Conservation (phyloP, 1,139 yeast genomes). For the Lodderomyces jiufengensis region DNA sequence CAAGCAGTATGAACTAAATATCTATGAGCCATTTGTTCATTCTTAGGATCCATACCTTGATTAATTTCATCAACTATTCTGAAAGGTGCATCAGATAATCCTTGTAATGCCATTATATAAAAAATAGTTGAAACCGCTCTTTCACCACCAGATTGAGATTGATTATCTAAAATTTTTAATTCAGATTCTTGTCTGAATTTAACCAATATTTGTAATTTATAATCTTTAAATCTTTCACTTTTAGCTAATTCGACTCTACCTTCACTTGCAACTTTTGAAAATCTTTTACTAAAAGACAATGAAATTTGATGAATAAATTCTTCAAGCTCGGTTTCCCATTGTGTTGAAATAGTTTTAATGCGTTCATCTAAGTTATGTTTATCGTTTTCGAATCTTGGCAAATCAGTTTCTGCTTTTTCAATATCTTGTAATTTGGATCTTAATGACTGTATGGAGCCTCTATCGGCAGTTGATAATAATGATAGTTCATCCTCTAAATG, state of each 20-base stretch:
- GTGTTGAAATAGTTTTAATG: conserved; percentile 35
- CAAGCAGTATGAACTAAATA: conserved; percentile 87
- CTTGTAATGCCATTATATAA: conserved; percentile 87
- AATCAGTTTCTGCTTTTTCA: conserved; percentile 22
- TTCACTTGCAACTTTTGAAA: conserved; percentile 74
- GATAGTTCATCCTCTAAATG: conserved; percentile 39
- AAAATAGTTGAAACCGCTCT: conserved; percentile 92
- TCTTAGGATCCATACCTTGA: conserved; percentile 97
- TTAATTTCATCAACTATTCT: conserved; percentile 96
- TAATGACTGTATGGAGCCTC: conserved; percentile 32
- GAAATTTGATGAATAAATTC: conserved; percentile 53
- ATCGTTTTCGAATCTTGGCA: conserved; percentile 32
- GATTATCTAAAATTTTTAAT: conserved; percentile 69
- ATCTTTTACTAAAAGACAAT: conserved; percentile 58
- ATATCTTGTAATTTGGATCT: conserved; percentile 30
- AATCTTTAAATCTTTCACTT: conserved; percentile 57
- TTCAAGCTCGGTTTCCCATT: conserved; percentile 61
- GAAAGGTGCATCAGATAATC: conserved; percentile 86
- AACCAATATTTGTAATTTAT: conserved; percentile 84
- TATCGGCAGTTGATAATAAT: conserved; percentile 38
- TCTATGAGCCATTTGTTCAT: conserved; percentile 84
- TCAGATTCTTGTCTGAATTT: conserved; percentile 77
- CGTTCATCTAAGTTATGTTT: conserved; percentile 26
- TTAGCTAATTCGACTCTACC: conserved; percentile 70
- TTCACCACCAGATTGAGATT: conserved; percentile 97